Base-by-base conservation (phyloP, 169 alveolate species). In the Plasmodium gallinaceum region DNA sequence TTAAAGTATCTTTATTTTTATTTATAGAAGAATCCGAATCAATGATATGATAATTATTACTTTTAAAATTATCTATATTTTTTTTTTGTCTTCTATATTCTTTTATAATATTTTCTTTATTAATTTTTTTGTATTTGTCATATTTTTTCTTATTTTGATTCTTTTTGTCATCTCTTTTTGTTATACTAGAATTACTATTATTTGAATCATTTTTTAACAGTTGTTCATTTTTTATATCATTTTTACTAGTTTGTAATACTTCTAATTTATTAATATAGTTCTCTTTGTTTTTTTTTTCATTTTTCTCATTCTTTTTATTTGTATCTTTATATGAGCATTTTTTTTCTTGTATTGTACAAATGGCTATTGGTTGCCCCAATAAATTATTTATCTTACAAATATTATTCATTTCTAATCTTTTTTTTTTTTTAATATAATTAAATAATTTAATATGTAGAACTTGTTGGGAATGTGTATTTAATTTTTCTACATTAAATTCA, bases 331-430 rank as follows among this genome's bases (percentile, higher is more conserved):
- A n/a, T 14, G 9, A 12, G 62, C 24, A 37, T 26, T 43, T 42
- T 43, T 78, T 32, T 43, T 64, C 74, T n/a, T 20, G 58, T 65
- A 78, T 46, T n/a, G 91, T 83, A 42, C 83, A 70, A 54, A 83
- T 70, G 42, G 91, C 91, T 68, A 83, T 69, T n/a, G 91, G 91
- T 51, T 83, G 91, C 22, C 91, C 91, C 42, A 83, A 62, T 58
- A 83, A 58, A 70, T 83, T 83, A 48, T 83, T 83, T 37, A 83
- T 68, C 46, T 83, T 83, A 12, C 86, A 69, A 39, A 83, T 83
- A 12, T 83, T 68, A 68, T 52, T 69, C 91, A 83, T 83, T 83
- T 83, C 91, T 43, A 70, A 48, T 83, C 83, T 83, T 60, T 83
- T 83, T 32, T 83, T 83, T 57, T 62, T 83, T 42, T 83, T 83